Percentiles rank a stretch among this genome's conserved stretches.
phyloP scores from a whole-genome alignment of 1,284 basidiomycete genomes.

The Tilletiaria anomala region DNA sequence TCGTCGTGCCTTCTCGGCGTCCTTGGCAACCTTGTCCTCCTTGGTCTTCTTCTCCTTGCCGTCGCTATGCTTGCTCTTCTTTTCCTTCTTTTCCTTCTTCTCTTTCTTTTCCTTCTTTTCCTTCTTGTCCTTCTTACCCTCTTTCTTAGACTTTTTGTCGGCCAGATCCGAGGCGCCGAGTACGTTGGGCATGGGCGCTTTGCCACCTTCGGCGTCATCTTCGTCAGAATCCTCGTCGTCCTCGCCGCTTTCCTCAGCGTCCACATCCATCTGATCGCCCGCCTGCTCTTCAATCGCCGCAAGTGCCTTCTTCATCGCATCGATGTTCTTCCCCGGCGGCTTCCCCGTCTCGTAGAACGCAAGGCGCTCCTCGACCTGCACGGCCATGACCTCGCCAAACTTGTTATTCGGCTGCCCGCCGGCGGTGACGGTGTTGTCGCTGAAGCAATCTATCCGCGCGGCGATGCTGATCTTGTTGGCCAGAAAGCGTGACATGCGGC shows the following conservation, averaged over 20 bases:
- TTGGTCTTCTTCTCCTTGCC: slow-evolving; percentile 2
- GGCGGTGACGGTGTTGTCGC: slow-evolving; percentile 44
- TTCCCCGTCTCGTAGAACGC: slow-evolving; percentile 70
- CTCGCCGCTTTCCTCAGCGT: slow-evolving; percentile 22
- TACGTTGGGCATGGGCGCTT: background rate
- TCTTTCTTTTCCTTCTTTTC: slow-evolving; percentile 1
- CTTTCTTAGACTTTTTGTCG: background rate
- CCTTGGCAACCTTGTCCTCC: slow-evolving; percentile 1
- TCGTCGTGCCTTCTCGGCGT: slow-evolving; percentile 1
- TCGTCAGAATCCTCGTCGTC: slow-evolving; percentile 22
- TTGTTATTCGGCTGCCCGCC: slow-evolving; percentile 62
- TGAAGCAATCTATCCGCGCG: slow-evolving; percentile 91
- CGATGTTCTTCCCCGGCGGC: slow-evolving; percentile 68
- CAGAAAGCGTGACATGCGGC: slow-evolving; percentile 89
- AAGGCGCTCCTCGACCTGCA: slow-evolving; percentile 90
- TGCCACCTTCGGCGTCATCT: slow-evolving; percentile 1
- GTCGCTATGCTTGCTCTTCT: slow-evolving; percentile 1
- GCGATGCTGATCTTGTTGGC: slow-evolving; percentile 99
- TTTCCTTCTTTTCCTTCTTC: slow-evolving; percentile 2
- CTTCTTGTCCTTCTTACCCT: slow-evolving; percentile 4
- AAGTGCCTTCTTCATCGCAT: slow-evolving; percentile 75
- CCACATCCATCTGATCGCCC: slow-evolving; percentile 51
- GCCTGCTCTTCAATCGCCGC: slow-evolving; percentile 50
- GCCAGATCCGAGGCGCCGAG: background rate
- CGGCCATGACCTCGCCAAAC: slow-evolving; percentile 82